phyloP scores from a whole-genome alignment of 2,329 filamentous ascomycete species.

The Teratosphaeria pseudoeucalypti region DNA sequence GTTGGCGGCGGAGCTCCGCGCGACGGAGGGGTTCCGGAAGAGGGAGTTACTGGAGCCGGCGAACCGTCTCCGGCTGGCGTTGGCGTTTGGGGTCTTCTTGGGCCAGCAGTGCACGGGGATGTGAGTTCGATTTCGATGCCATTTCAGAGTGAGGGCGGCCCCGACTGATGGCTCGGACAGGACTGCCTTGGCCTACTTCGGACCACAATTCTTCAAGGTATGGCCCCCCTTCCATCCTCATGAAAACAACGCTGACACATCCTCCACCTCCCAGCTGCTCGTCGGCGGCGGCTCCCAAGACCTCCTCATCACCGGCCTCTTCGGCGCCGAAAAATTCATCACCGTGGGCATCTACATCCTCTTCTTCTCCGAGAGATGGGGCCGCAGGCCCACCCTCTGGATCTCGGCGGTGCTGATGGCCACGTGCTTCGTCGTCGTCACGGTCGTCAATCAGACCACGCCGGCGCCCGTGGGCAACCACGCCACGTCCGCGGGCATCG shows the following conservation, averaged over 20 bases:
- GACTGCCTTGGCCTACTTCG: not conserved
- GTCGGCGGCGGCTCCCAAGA: conserved; percentile 1
- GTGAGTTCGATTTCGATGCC: not conserved
- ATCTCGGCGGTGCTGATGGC: conserved; percentile 24
- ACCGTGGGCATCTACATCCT: not conserved
- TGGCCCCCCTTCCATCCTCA: no score
- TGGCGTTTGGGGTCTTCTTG: not conserved
- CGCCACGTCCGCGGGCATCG: conserved; percentile 33
- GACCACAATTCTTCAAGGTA: conserved; percentile 1
- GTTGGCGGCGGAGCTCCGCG: conserved; percentile 36
- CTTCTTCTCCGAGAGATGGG: conserved; percentile 1
- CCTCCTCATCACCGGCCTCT: conserved; percentile 2
- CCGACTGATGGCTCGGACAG: not conserved
- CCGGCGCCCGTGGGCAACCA: conserved; percentile 16
- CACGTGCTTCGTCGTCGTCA: conserved; percentile 25
- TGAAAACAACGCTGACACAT: not conserved
- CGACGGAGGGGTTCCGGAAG: conserved; percentile 24
- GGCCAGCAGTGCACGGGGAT: not conserved
- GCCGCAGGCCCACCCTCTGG: conserved; percentile 16
- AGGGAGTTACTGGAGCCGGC: conserved; percentile 35
- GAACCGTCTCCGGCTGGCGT: conserved; percentile 24
- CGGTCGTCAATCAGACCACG: conserved; percentile 24
- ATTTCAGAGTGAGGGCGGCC: not conserved
- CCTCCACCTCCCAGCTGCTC: not conserved
- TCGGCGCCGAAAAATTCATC: conserved; percentile 1